Conservation (phyloP, 2,329 filamentous ascomycete species). For the Aureobasidium sp. region DNA sequence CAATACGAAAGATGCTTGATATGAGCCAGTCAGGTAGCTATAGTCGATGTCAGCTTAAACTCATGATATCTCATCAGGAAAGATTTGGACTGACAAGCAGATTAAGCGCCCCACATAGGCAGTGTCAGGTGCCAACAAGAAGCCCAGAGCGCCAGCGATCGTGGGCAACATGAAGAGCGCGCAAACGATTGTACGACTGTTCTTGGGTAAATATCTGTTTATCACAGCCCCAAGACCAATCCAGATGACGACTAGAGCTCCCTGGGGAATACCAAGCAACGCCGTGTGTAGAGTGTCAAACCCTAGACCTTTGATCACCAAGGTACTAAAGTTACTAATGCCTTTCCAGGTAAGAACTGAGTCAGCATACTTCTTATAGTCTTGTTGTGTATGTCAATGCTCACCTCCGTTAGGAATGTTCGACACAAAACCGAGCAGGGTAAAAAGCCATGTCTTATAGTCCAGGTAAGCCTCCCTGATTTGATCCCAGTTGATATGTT, state of each 20-base stretch:
- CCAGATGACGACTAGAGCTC: constrained; percentile 40
- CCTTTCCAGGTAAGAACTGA: constrained; percentile 16
- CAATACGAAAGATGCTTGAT: constrained; percentile 45
- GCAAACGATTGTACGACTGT: constrained; percentile 37
- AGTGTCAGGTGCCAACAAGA: constrained; percentile 43
- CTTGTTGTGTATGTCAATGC: too few species aligned
- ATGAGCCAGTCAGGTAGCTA: constrained; percentile 42
- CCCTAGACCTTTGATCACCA: constrained; percentile 51
- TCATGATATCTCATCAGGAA: background rate
- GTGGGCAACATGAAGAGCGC: constrained; percentile 49
- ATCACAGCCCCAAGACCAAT: constrained; percentile 41
- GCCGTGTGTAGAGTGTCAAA: constrained; percentile 47
- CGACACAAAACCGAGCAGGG: constrained; percentile 40
- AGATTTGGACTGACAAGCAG: constrained; percentile 32
- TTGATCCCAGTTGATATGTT: constrained; percentile 46
- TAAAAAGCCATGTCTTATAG: constrained; percentile 52
- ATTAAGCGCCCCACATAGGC: constrained; percentile 46
- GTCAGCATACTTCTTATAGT: too few species aligned
- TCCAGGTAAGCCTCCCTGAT: constrained; percentile 48
- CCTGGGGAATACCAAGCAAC: constrained; percentile 45
- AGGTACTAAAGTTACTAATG: constrained; percentile 49
- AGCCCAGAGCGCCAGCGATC: constrained; percentile 48
- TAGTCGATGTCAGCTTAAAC: background rate
- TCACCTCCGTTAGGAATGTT: constrained; percentile 45
- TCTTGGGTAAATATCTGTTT: constrained; percentile 31